Conservation (phyloP, 352 stramenopile genomes). For the Pythium folliculosum region DNA sequence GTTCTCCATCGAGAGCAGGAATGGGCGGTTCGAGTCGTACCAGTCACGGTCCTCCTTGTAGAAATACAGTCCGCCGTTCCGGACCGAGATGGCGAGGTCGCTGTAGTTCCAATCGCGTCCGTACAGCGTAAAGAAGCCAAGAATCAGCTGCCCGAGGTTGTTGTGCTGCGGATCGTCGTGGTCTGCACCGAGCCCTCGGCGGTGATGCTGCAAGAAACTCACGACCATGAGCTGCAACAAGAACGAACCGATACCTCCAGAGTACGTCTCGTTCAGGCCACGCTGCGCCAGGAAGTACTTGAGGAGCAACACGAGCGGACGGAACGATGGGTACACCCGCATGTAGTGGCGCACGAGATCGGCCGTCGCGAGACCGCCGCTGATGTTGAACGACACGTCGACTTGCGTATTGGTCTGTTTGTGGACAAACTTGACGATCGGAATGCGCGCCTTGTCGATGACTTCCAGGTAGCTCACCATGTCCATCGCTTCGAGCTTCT, state of each 20-base stretch:
- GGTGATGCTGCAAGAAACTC: slow-evolving; percentile 92
- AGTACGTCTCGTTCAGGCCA: slow-evolving; percentile 94
- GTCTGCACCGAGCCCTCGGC: slow-evolving; percentile 48
- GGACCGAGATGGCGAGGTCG: slow-evolving; percentile 91
- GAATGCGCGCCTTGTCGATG: slow-evolving; percentile 94
- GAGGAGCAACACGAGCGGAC: slow-evolving; percentile 92
- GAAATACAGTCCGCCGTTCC: slow-evolving; percentile 92
- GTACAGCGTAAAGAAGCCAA: slow-evolving; percentile 97
- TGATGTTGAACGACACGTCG: slow-evolving; percentile 94
- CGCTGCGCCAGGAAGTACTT: slow-evolving; percentile 96
- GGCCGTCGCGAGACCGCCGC: slow-evolving; percentile 77
- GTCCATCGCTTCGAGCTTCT: slow-evolving; percentile 58
- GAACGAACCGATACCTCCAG: slow-evolving; percentile 93
- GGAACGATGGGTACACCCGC: slow-evolving; percentile 89
- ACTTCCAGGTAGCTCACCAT: slow-evolving; percentile 93
- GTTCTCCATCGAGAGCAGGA: slow-evolving; percentile 93
- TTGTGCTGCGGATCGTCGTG: slow-evolving; percentile 73
- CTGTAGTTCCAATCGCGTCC: slow-evolving; percentile 94
- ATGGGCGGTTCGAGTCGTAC: slow-evolving; percentile 74
- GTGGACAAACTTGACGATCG: slow-evolving; percentile 96
- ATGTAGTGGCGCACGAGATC: slow-evolving; percentile 92
- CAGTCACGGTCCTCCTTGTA: slow-evolving; percentile 83
- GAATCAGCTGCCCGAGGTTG: slow-evolving; percentile 91
- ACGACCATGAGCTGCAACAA: slow-evolving; percentile 95
- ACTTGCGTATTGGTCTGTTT: slow-evolving; percentile 86